Evolutionary conservation across 768 basidiomycete species (phyloP).

Genomic region (Asterophora parasitica): DNA sequence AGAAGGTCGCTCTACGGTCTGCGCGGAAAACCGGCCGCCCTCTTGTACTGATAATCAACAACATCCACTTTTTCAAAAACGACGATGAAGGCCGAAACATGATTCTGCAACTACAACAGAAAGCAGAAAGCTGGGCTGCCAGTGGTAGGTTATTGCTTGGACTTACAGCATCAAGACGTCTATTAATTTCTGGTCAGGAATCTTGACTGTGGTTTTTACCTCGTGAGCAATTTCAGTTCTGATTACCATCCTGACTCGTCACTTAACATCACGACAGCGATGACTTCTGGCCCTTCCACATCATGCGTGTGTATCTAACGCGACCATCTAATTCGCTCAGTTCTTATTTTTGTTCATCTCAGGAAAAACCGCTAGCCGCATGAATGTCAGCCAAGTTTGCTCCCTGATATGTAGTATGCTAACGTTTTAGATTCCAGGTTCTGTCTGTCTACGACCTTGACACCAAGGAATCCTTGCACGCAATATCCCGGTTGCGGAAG

Average conservation of each 20-base stretch:
- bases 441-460: conserved; percentile 71
- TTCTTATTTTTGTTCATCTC: conserved; percentile 13
- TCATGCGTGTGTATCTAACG: conserved; percentile 45
- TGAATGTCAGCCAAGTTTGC: conserved; percentile 47
- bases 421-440: conserved; percentile 34
- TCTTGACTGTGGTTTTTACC: conserved; percentile 75
- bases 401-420: background rate
- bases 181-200: conserved; percentile 40
- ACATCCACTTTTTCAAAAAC: conserved; percentile 70
- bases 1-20: conserved; percentile 75
- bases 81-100: conserved; percentile 73
- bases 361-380: conserved; percentile 69
- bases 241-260: conserved; percentile 4
- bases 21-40: conserved; percentile 56
- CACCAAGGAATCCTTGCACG: conserved; percentile 50
- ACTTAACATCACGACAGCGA: conserved; percentile 43
- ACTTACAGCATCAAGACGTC: conserved; percentile 1
- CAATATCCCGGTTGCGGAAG: conserved; percentile 50
- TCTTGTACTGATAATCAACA: conserved; percentile 78
- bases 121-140: conserved; percentile 82
- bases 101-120: conserved; percentile 82
- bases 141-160: conserved; percentile 44
- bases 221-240: conserved; percentile 39
- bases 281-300: conserved; percentile 77
- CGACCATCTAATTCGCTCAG: background rate